Base-by-base conservation (phyloP, 1,284 basidiomycete species). In the Golubevia sp. region DNA sequence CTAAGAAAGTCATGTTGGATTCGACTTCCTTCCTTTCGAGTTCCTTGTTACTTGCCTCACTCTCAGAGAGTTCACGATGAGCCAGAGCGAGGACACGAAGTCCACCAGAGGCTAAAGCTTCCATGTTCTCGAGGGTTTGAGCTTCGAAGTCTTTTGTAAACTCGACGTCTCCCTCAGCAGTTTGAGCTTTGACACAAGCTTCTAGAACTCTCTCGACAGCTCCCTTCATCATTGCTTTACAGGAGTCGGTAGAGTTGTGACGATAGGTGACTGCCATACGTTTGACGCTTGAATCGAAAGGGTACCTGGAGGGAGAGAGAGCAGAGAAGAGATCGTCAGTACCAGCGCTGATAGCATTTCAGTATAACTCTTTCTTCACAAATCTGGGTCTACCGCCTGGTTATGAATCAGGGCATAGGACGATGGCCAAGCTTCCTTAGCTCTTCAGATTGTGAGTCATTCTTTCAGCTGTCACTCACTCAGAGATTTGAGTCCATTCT, bases 121-220 rank as follows among this genome's bases (percentile, higher is more conserved):
- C 60, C 53, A 61, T 56, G 54, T 61, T 61, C n/a, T 44, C 25
- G 44, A 61, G 30, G 5, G 55, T 52, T 13, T 52, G 20, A 24
- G 25, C 8, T 26, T 48, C 48, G 54, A 61, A 52, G 13, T 55
- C 49, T 48, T 56, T 24, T 1, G 56, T 63, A 21, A 81, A 57
- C 26, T 80, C 79, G 38, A 76, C 73, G 11, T 81, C 74, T 26
- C 84, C 83, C 13, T 86, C 81, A 3, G 24, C 34, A 7, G 59
- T 68, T 50, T 73, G 74, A 1, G 73, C 69, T 0, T 71, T 59
- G 23, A 76, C 79, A 73, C 88, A 89, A 23, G 86, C 79, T 34
- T 88, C 87, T 34, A 90, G 82, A 15, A 90, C 85, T 8, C 88
- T 86, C 80, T 90, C 89, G 61, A 89, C 88, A 25, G 89, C 89